Evolutionary conservation across 116 monocot genomes (phyloP).

Genomic region (Phalaenopsis hybrid): DNA sequence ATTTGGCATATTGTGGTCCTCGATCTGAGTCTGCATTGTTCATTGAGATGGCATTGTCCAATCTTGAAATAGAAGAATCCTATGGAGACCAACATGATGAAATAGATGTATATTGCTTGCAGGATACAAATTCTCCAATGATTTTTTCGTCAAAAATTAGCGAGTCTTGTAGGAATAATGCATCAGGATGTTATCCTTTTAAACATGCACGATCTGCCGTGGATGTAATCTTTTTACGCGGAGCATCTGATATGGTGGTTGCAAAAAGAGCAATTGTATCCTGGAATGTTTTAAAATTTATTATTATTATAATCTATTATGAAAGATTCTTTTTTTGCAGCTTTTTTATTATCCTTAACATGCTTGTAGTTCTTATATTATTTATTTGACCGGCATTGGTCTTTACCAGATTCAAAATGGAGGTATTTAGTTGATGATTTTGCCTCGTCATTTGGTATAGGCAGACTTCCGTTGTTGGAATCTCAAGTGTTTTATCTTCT

Average conservation of each 20-base stretch:
- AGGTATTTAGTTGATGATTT: conserved; percentile 78
- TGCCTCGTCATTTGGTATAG: conserved; percentile 64
- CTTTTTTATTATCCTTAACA: conserved; percentile 29
- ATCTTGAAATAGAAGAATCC: conserved; percentile 51
- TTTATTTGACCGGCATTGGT: conserved; percentile 89
- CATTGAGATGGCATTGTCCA: conserved; percentile 81
- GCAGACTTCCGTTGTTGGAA: conserved; percentile 41
- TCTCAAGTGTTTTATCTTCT: conserved; percentile 73
- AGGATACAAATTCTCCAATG: conserved; percentile 25
- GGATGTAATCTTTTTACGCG: conserved; percentile 78
- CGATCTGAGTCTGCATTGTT: conserved; percentile 44
- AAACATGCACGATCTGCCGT: conserved; percentile 50
- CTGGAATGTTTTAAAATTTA: conserved; percentile 19
- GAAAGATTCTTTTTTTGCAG: not conserved
- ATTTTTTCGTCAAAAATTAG: conserved; percentile 26
- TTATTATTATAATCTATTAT: conserved; percentile 2
- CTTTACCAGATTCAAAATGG: conserved; percentile 58
- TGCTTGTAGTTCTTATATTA: conserved; percentile 78
- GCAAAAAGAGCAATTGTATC: conserved; percentile 95
- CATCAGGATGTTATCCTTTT: conserved; percentile 59
- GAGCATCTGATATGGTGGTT: conserved; percentile 78
- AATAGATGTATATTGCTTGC: conserved; percentile 44
- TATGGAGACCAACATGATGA: conserved; percentile 23
- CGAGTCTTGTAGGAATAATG: conserved; percentile 14
- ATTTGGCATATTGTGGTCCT: conserved; percentile 12